A percentile compares a stretch with the other conserved stretches of the same genome.
Evolutionary conservation across 352 stramenopile genomes (phyloP).

Genomic region (Globisporangium barbulae): DNA sequence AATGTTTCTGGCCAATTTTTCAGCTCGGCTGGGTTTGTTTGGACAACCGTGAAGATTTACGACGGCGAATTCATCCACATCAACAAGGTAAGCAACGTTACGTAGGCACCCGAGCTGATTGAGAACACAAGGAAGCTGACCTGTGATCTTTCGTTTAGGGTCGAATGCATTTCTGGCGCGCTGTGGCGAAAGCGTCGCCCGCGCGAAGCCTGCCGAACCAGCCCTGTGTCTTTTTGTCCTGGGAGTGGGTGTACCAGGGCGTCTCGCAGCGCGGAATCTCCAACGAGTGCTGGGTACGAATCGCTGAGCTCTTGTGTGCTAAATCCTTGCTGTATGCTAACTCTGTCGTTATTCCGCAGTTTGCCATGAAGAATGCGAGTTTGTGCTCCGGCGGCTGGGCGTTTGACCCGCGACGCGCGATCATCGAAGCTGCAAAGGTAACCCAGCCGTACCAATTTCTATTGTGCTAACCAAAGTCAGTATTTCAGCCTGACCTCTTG

Average conservation of each 20-base stretch:
- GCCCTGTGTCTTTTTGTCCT: slow-evolving; percentile 76
- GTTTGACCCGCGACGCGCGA: slow-evolving; percentile 65
- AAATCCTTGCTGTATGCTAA: background rate
- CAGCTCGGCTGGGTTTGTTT: slow-evolving; percentile 65
- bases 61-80: slow-evolving; percentile 83
- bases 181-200: slow-evolving; percentile 46
- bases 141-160: slow-evolving; percentile 30
- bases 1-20: background rate
- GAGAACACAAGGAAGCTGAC: background rate
- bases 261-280: slow-evolving; percentile 78
- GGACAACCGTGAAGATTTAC: slow-evolving; percentile 70
- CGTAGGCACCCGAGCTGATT: background rate
- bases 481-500: background rate
- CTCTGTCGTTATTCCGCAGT: slow-evolving; percentile 28
- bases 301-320: background rate
- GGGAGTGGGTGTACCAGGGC: slow-evolving; percentile 86
- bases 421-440: slow-evolving; percentile 76
- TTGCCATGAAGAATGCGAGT: slow-evolving; percentile 80
- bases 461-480: background rate
- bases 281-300: slow-evolving; percentile 72
- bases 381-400: slow-evolving; percentile 58
- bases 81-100: slow-evolving; percentile 49
- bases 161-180: slow-evolving; percentile 80
- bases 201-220: slow-evolving; percentile 23
- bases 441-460: background rate